phyloP scores from a whole-genome alignment of 768 basidiomycete species.

The Naganishia friedmannii region DNA sequence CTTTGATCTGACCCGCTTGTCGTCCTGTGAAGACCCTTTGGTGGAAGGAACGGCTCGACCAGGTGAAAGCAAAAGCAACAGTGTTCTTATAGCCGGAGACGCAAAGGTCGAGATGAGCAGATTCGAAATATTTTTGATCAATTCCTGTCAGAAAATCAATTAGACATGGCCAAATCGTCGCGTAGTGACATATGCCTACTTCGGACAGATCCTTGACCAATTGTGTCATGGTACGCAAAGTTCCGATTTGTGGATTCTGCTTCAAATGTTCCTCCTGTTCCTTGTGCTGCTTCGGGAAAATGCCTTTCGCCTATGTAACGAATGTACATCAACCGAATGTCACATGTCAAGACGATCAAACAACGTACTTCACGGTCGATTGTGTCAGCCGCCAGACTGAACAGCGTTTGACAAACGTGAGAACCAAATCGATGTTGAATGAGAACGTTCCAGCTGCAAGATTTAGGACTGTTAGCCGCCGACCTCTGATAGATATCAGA shows the following conservation, averaged over 20 bases:
- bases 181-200: slow-evolving; percentile 33
- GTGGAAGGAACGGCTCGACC: slow-evolving; percentile 52
- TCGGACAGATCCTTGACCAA: slow-evolving; percentile 30
- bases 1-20: slow-evolving; percentile 65
- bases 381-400: slow-evolving; percentile 57
- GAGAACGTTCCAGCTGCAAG: slow-evolving; percentile 35
- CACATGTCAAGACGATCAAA: neutral
- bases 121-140: slow-evolving; percentile 62
- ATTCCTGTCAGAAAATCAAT: slow-evolving; percentile 58
- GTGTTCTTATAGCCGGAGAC: slow-evolving; percentile 79
- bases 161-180: neutral
- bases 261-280: slow-evolving; percentile 34
- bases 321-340: slow-evolving; percentile 27
- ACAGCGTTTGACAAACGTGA: slow-evolving; percentile 88
- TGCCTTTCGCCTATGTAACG: slow-evolving; percentile 27
- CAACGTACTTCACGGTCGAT: slow-evolving; percentile 53
- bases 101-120: slow-evolving; percentile 82
- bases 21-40: slow-evolving; percentile 43
- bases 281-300: slow-evolving; percentile 53
- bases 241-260: slow-evolving; percentile 28
- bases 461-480: neutral
- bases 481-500: neutral
- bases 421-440: slow-evolving; percentile 80
- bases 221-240: slow-evolving; percentile 51
- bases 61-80: slow-evolving; percentile 75